phyloP scores from a whole-genome alignment of 352 stramenopile species.

The Phytophthora quininea region DNA sequence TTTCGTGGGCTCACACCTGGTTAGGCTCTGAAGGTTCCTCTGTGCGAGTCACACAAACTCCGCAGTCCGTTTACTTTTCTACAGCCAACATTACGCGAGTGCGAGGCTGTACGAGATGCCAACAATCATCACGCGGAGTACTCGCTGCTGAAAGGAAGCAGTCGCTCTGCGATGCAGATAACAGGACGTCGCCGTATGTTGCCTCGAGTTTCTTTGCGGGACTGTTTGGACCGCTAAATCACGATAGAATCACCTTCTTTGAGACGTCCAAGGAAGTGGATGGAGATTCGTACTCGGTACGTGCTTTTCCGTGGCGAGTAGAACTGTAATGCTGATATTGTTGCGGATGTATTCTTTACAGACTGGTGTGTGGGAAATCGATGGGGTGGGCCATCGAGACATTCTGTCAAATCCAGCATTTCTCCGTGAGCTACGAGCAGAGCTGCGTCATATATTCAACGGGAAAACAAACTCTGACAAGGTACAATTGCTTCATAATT shows the following conservation, averaged over 20 bases:
- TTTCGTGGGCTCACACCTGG: constrained; percentile 83
- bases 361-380: constrained; percentile 86
- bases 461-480: constrained; percentile 57
- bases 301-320: constrained; percentile 1
- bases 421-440: constrained; percentile 72
- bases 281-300: constrained; percentile 39
- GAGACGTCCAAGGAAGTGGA: constrained; percentile 50
- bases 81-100: constrained; percentile 57
- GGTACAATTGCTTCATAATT: constrained; percentile 16
- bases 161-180: constrained; percentile 41
- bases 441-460: constrained; percentile 75
- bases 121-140: constrained; percentile 71
- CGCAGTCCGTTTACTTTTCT: constrained; percentile 80
- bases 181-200: constrained; percentile 14
- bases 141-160: constrained; percentile 42
- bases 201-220: constrained; percentile 62
- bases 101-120: constrained; percentile 47
- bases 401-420: constrained; percentile 78
- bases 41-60: constrained; percentile 74
- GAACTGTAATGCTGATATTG: background rate
- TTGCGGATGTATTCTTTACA: constrained; percentile 26
- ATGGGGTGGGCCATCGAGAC: constrained; percentile 69
- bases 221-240: constrained; percentile 58
- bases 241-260: constrained; percentile 79
- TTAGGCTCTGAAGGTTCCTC: constrained; percentile 46